phyloP scores from a whole-genome alignment of 2,329 filamentous ascomycete genomes.

The Pseudogymnoascus sp. region DNA sequence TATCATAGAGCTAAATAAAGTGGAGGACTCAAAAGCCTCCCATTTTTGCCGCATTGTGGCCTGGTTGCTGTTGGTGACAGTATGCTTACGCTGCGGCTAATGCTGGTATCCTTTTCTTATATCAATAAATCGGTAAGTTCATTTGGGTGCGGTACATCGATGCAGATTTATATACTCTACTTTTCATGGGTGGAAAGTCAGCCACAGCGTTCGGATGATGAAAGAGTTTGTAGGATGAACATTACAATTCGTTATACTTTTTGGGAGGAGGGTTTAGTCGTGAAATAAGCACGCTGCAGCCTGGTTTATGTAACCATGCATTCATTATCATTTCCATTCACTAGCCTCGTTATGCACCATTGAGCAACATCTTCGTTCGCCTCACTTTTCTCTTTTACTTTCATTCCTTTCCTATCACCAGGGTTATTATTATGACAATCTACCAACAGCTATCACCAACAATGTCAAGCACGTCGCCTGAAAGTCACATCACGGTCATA shows the following conservation, averaged over 20 bases:
- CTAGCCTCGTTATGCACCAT: neutral
- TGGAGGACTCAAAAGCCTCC: slow-evolving; percentile 4
- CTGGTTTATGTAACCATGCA: neutral
- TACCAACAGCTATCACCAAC: neutral
- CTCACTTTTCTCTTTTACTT: neutral
- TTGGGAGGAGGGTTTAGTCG: neutral
- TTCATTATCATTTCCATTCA: neutral
- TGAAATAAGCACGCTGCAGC: neutral
- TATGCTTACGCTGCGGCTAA: neutral
- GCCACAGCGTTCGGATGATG: neutral
- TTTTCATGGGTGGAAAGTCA: neutral
- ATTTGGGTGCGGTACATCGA: neutral
- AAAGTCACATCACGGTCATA: slow-evolving; percentile 10
- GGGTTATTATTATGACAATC: neutral
- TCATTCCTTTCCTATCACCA: neutral
- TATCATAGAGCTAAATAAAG: neutral
- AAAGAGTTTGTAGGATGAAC: neutral
- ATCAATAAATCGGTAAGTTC: neutral
- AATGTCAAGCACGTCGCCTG: neutral
- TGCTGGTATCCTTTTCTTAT: neutral
- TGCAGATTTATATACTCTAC: neutral
- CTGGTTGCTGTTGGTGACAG: neutral
- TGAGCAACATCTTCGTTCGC: neutral
- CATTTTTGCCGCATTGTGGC: neutral
- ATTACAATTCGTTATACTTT: neutral